Evolutionary conservation across 306 rosid genomes (phyloP).

Genomic region (Begonia peltatifolia): DNA sequence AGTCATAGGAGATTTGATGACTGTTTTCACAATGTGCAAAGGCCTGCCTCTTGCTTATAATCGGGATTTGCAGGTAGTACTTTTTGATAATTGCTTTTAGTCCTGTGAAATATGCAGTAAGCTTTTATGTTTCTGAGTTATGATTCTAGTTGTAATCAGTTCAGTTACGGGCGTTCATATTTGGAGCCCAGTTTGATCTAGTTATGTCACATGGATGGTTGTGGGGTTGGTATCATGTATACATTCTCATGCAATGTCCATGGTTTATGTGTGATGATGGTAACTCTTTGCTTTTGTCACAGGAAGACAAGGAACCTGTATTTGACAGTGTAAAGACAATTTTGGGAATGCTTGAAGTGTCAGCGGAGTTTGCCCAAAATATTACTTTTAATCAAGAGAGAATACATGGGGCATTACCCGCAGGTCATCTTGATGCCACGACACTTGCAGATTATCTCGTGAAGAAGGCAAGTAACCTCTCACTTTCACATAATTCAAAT

Average conservation of each 20-base stretch:
- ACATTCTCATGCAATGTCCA: background rate
- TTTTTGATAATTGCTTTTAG: background rate
- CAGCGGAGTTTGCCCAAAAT: conserved; percentile 80
- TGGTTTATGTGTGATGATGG: background rate
- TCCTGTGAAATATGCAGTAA: too few relatives aligned
- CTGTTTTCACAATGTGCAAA: conserved; percentile 86
- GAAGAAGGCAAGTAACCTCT: conserved; percentile 42
- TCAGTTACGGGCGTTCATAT: background rate
- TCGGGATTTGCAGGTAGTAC: conserved; percentile 86
- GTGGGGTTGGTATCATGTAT: background rate
- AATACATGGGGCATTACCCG: conserved; percentile 77
- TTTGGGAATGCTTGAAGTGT: conserved; percentile 94
- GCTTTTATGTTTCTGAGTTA: too few relatives aligned
- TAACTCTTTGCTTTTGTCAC: conserved; percentile 12
- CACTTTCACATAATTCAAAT: too few relatives aligned
- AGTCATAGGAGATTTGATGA: conserved; percentile 75
- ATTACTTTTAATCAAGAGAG: conserved; percentile 64
- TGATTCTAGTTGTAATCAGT: background rate
- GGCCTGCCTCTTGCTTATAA: conserved; percentile 97
- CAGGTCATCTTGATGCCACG: conserved; percentile 97
- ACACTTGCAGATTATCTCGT: conserved; percentile 97
- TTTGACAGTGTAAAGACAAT: conserved; percentile 91
- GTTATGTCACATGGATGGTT: too few relatives aligned
- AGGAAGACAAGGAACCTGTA: conserved; percentile 97
- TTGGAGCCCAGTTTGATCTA: too few relatives aligned